Base-by-base conservation (phyloP, 495 filamentous ascomycete genomes). In the Aspergillus saccharolyticus region DNA sequence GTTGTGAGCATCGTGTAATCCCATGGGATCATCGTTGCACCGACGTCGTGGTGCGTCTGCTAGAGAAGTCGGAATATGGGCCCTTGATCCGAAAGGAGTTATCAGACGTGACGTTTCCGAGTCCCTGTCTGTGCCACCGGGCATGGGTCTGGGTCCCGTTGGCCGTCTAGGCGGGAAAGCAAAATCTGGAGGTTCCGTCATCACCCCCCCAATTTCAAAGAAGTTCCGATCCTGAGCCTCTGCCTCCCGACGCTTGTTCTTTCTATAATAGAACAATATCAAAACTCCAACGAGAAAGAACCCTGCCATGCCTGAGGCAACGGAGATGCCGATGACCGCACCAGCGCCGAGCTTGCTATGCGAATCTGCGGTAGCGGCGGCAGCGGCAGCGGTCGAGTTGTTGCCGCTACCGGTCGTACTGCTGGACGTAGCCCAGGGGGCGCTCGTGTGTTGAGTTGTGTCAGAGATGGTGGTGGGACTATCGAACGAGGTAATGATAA, bases 121-220 rank as follows among this genome's bases (percentile, higher is more conserved):
- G 18, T 65, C 55, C 5, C 22, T 42, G 7, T 57, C 30, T 28
- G 39, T 19, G 46, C 59, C 45, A 30, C 55, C 45, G 47, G 55
- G 53, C 9, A 56, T 59, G 10, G 57, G 52, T 42, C 52, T 46
- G 15, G 63, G 54, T 4, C 60, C 61, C 28, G 54, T 59, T 45
- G 59, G 69, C 15, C 55, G 60, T 28, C 61, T 63, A 20, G 67
- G 66, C 22, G 62, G 55, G 9, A 58, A 56, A 18, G 58, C 61
- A 33, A 76, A 77, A 17, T 71, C 68, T 2, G 68, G 66, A 43
- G 74, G 76, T 54, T 76, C 72, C 52, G 70, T 63, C 74, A 77
- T 77, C 14, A 62, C 56, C 7, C 73, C 76, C 20, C 74, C 76
- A 58, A 75, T 76, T 51, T 78, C 76, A 48, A 76, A 78, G 25